Evolutionary conservation across 108 stramenopile species (phyloP), one percentile per base, ranked within the genome.

Genomic region (Skeletonema marinoi): DNA sequence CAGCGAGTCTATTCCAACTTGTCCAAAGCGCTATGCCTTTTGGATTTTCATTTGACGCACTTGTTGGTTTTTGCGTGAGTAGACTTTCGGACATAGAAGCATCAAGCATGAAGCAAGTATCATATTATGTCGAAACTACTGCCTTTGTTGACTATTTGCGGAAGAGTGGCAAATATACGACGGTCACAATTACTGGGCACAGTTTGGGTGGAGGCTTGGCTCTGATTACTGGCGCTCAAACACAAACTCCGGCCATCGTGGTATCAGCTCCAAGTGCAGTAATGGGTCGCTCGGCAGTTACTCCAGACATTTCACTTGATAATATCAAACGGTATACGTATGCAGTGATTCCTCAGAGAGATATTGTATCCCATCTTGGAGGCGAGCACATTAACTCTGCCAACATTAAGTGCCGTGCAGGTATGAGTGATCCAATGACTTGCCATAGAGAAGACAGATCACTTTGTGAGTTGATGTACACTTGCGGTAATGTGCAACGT

Each of bases 181-280:
- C 59, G 7, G 2, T 83, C 4, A 13, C 51, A 3, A 29, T 83
- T 2, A 84, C 78, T 11, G 83, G 83, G n/a, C 83, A 84, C 36
- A 46, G 54, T 44, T 58, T 78, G 14, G 83, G 83, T 6, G 83
- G 83, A 29, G 75, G 75, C 5, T 12, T 80, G 38, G 83, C 83
- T 35, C 32, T 84, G 17, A 80, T 84, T 29, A 71, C 83, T 38
- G 83, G 83, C 3, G 66, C 83, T 16, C 83, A 84, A 60, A 70
- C 62, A 17, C 48, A 77, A 31, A 36, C 39, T 6, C 46, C n/a
- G 16, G 75, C 83, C 31, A 31, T 84, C 13, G 83, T 60, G 3
- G 21, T 84, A 9, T 80, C 78, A 35, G 83, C 65, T 7, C 74
- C 75, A 30, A 84, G 75, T 68, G 74, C 83, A 41, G 58, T 78